Percentiles rank a stretch among this genome's conserved stretches.
phyloP scores from a whole-genome alignment of 2,329 filamentous ascomycete genomes.

The Nothophoma quercina region DNA sequence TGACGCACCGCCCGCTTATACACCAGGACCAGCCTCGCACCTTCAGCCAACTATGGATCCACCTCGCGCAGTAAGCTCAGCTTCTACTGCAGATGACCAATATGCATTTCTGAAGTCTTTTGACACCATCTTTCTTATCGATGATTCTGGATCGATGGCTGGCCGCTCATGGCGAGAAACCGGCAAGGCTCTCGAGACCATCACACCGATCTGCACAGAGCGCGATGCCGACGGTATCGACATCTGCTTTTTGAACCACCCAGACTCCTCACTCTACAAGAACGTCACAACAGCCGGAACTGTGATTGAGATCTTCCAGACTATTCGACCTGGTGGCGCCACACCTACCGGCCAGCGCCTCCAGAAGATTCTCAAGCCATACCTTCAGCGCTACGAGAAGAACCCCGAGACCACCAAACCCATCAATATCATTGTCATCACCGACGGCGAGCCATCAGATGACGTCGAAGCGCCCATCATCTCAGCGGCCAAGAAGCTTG shows the following conservation, averaged over 20 bases:
- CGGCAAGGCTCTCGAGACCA: slow-evolving; percentile 70
- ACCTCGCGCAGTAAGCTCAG: not conserved
- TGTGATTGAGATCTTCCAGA: slow-evolving; percentile 75
- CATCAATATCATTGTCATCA: slow-evolving; percentile 91
- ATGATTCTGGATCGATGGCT: slow-evolving; percentile 89
- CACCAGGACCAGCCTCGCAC: slow-evolving; percentile 34
- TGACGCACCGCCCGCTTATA: slow-evolving; percentile 55
- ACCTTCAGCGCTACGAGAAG: slow-evolving; percentile 65
- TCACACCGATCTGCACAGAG: slow-evolving; percentile 81
- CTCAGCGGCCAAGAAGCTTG: slow-evolving; percentile 72
- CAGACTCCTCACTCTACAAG: slow-evolving; percentile 65
- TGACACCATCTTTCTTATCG: slow-evolving; percentile 89
- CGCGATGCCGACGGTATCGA: slow-evolving; percentile 88
- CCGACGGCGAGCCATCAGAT: slow-evolving; percentile 83
- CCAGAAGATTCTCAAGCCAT: slow-evolving; percentile 74
- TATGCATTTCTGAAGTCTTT: slow-evolving; percentile 81
- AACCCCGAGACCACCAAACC: slow-evolving; percentile 69
- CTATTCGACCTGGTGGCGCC: slow-evolving; percentile 67
- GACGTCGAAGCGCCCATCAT: slow-evolving; percentile 75
- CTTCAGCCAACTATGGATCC: slow-evolving; percentile 5
- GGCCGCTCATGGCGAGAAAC: slow-evolving; percentile 81
- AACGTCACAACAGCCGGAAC: slow-evolving; percentile 66
- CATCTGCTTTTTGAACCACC: slow-evolving; percentile 86
- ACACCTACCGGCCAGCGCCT: slow-evolving; percentile 81
- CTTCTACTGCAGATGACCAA: slow-evolving; percentile 63